Conservation (phyloP, 2,329 filamentous ascomycete genomes). For the Colletotrichum melonis region DNA sequence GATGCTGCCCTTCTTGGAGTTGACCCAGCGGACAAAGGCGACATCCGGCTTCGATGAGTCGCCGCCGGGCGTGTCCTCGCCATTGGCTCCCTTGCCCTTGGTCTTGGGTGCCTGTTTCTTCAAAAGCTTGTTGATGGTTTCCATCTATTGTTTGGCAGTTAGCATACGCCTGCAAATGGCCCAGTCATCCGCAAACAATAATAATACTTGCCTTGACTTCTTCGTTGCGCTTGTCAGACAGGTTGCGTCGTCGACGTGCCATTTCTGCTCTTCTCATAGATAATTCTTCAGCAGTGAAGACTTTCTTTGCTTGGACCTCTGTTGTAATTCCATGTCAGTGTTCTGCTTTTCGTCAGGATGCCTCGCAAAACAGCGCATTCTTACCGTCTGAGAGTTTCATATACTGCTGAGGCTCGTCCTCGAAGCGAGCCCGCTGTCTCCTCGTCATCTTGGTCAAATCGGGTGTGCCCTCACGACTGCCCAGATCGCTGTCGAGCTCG, state of each 20-base stretch:
- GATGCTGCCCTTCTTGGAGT: conserved; percentile 70
- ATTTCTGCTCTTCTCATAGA: conserved; percentile 73
- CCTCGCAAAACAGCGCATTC: conserved; percentile 35
- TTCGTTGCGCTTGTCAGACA: conserved; percentile 74
- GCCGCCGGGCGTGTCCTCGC: conserved; percentile 60
- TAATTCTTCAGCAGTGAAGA: conserved; percentile 70
- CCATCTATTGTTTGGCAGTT: conserved; percentile 67
- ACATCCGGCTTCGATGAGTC: conserved; percentile 65
- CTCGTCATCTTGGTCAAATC: conserved; percentile 71
- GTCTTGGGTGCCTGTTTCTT: conserved; percentile 87
- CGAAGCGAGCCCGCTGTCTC: conserved; percentile 69
- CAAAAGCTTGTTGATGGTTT: conserved; percentile 90
- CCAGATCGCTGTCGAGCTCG: conserved; percentile 57
- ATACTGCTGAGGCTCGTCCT: conserved; percentile 64
- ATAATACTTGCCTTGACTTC: conserved; percentile 66
- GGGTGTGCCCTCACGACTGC: conserved; percentile 61
- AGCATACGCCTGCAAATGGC: not conserved
- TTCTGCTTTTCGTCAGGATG: conserved; percentile 1
- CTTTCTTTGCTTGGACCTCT: conserved; percentile 74
- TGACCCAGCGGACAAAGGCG: conserved; percentile 77
- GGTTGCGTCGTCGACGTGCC: conserved; percentile 69
- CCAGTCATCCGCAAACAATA: no score
- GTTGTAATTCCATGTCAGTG: conserved; percentile 35
- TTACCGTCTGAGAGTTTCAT: conserved; percentile 72
- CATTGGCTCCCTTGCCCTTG: conserved; percentile 62